These are phyloP conservation scores for Viola odorata DNA, from an alignment of 345 rosid species.

Conservation along the genomic window DNA sequence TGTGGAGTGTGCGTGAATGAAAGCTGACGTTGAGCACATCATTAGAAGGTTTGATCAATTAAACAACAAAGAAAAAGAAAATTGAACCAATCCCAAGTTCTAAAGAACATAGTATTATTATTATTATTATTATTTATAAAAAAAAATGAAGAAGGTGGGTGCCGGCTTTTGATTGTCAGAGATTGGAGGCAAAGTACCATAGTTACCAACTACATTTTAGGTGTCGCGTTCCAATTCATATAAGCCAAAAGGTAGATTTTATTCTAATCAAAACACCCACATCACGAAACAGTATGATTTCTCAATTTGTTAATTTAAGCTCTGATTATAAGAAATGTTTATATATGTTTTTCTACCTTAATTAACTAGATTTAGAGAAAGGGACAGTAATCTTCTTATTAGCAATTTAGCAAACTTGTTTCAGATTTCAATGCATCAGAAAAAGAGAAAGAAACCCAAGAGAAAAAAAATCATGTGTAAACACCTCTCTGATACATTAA, in stretches of 20 bases:
- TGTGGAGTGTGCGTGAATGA: no score
- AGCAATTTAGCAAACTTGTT: not conserved
- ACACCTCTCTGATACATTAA: constrained; percentile 21
- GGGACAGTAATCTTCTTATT: constrained; percentile 7
- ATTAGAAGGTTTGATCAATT: not conserved
- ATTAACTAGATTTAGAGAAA: not conserved
- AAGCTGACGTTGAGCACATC: constrained; percentile 18
- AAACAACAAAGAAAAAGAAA: not conserved
- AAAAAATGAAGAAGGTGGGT: not conserved
- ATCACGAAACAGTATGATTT: not conserved
- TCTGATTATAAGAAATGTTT: not conserved
- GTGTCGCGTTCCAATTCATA: not conserved
- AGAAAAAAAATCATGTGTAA: constrained; percentile 6
- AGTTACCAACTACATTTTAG: not conserved
- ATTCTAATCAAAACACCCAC: not conserved
- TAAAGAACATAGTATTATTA: no score
- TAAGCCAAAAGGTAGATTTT: not conserved
- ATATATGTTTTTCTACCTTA: not conserved
- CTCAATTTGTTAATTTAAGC: not conserved
- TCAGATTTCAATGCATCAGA: not conserved
- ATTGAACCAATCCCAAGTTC: not conserved
- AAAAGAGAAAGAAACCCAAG: not conserved
- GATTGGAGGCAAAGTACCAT: constrained; percentile 16
- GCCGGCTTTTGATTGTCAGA: not conserved
- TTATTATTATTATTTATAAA: not conserved